Evolutionary conservation across 345 rosid genomes (phyloP).

Genomic region (Eucalyptus virginea): DNA sequence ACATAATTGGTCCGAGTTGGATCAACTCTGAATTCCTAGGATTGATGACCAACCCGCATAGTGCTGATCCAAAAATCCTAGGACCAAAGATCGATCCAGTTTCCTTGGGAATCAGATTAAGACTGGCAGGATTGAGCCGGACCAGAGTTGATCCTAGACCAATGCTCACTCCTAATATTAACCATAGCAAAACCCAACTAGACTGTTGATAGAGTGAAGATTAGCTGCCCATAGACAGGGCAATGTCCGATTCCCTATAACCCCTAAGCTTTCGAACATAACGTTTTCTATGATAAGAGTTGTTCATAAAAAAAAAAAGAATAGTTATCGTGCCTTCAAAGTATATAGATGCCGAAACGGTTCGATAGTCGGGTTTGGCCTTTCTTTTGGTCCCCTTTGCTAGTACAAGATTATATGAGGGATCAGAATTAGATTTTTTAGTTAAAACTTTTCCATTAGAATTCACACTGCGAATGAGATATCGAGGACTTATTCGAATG

Average conservation of each 20-base stretch:
- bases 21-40: too few species aligned
- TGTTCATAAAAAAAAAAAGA: background rate
- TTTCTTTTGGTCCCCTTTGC: background rate
- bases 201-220: background rate
- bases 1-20: rapidly evolving
- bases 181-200: background rate
- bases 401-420: background rate
- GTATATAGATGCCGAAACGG: background rate
- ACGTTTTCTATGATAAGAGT: background rate
- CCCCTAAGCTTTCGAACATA: background rate
- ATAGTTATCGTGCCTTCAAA: background rate
- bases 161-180: background rate
- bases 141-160: too few species aligned
- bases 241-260: background rate
- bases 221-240: background rate
- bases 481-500: background rate
- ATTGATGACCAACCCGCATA: rapidly evolving
- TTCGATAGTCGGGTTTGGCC: background rate
- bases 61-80: too few species aligned
- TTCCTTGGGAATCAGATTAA: rapidly evolving
- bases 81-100: rapidly evolving
- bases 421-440: background rate
- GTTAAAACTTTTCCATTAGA: background rate
- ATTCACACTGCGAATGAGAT: background rate
- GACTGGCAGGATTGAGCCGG: rapidly evolving